Base-by-base conservation (phyloP, 805 yeast species). In the Candida taoyuanica region DNA sequence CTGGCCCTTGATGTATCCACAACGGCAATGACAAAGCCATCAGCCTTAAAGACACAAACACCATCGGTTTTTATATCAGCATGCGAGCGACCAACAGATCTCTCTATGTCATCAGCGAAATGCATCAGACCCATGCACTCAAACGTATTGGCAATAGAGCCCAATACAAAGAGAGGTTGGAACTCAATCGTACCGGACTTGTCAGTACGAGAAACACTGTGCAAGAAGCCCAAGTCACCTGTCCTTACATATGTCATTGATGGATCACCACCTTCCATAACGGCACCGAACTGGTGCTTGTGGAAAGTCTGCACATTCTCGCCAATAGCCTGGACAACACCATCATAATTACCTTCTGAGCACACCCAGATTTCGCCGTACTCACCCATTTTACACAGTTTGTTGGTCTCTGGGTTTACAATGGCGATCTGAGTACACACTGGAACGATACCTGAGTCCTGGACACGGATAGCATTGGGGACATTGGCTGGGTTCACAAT, bases 301-400 rank as follows among this genome's bases (percentile, higher is more conserved):
- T 47, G 51, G 41, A 43, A 52, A 6, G 50, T 34, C 9, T 30
- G 39, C 8, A 23, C 33, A 16, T 67, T 66, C 9, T 64, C 59
- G 5, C 67, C 68, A 47, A 80, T 75, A 11, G 64, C 60, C 44
- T 79, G 84, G 8, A 70, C 65, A 1, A 69, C 70, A 2, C 76
- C 67, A 20, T 68, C 67, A 20, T 78, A 81, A 49, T 83, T 88
- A 1, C 91, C 95, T 47, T 87, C 95, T 1, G 95, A 84, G 46
- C 85, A 76, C 2, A 91, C 94, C 98, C 98, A 93, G 28, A 93
- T 87, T 62, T 93, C 99, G 24, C 99, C 99, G 59, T 77, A 79
- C 59, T 93, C 98, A 7, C 98, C 97, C 36, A 80, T 81, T 41
- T 74, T 76, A 56, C 98, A 91, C 11, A 88, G 65, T 37, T 68